A percentile compares a stretch with the other conserved stretches of the same genome.
Evolutionary conservation across 164 flowering plant genomes (phyloP).

Genomic region (Vitis cinerea): DNA sequence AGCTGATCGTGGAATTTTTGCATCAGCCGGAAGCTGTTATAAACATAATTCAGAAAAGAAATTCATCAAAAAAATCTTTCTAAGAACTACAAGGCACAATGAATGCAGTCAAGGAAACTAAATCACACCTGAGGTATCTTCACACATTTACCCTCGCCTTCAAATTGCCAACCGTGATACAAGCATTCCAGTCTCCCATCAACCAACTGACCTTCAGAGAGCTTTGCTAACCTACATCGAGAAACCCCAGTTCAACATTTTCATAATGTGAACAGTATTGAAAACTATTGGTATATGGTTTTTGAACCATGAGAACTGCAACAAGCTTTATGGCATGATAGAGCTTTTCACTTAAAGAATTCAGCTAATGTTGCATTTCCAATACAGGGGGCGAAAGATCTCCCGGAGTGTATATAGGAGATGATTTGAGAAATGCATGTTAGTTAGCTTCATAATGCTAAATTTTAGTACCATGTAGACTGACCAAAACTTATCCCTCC

Average conservation of each 20-base stretch:
- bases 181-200: conserved; percentile 91
- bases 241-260: neutral
- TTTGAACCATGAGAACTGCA: neutral
- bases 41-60: neutral
- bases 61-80: neutral
- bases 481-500: too few species aligned
- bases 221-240: conserved; percentile 74
- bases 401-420: too few species aligned
- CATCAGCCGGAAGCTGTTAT: conserved; percentile 72
- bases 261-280: neutral
- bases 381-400: too few species aligned
- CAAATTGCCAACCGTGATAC: conserved; percentile 99
- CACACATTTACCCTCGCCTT: conserved; percentile 82
- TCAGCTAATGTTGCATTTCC: too few species aligned
- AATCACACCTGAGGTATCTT: conserved; percentile 88
- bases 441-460: too few species aligned
- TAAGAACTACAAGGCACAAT: too few species aligned
- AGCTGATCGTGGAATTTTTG: conserved; percentile 76
- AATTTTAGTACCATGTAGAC: too few species aligned
- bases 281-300: neutral
- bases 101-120: too few species aligned
- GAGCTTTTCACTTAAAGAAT: too few species aligned
- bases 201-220: conserved; percentile 86
- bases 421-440: too few species aligned
- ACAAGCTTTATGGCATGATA: too few species aligned